These are phyloP conservation scores for Aspergillus proliferans DNA, from an alignment of 2,329 filamentous ascomycete genomes.

Conservation along the genomic window DNA sequence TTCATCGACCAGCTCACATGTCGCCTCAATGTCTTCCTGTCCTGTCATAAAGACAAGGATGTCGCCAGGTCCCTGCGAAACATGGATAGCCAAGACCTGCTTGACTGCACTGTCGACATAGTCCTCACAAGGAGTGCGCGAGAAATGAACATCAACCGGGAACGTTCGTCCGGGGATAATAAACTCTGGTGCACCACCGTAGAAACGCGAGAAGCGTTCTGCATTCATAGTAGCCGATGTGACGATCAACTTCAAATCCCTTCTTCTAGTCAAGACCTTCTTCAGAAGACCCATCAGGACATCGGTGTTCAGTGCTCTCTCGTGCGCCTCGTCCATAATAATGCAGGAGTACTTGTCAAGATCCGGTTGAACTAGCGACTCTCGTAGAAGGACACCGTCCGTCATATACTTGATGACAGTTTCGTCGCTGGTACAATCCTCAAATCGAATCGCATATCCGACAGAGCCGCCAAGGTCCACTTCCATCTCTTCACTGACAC, in stretches of 20 bases:
- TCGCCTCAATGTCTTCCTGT: conserved; percentile 96
- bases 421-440: conserved; percentile 93
- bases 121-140: conserved; percentile 89
- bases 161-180: conserved; percentile 94
- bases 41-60: conserved; percentile 99
- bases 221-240: conserved; percentile 99
- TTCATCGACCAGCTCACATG: conserved; percentile 87
- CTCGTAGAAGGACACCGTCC: conserved; percentile 86
- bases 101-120: conserved; percentile 97
- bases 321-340: conserved; percentile 99
- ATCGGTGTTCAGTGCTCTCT: conserved; percentile 91
- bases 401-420: conserved; percentile 99
- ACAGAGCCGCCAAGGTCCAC: conserved; percentile 80
- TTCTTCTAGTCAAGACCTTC: conserved; percentile 81
- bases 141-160: conserved; percentile 93
- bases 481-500: conserved; percentile 98
- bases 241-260: conserved; percentile 92
- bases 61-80: conserved; percentile 86
- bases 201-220: conserved; percentile 92
- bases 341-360: conserved; percentile 95
- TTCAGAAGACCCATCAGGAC: conserved; percentile 97
- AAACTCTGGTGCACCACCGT: conserved; percentile 91
- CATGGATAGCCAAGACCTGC: conserved; percentile 90
- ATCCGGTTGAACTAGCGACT: conserved; percentile 87
- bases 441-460: conserved; percentile 95